phyloP scores from a whole-genome alignment of 2,329 filamentous ascomycete genomes.

The Fusarium poae region DNA sequence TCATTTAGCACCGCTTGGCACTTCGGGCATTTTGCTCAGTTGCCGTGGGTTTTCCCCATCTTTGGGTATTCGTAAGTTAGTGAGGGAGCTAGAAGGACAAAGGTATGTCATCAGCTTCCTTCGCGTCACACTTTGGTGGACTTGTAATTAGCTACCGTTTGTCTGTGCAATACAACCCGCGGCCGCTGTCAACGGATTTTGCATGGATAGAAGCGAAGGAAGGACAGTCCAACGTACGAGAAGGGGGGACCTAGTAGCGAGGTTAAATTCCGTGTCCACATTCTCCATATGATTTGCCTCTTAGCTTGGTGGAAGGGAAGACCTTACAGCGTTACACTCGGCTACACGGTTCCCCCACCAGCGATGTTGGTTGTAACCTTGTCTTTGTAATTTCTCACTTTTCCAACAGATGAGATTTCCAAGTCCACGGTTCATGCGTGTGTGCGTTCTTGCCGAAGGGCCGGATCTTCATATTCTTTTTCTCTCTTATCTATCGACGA shows the following conservation, averaged over 20 bases:
- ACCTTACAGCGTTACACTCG: not conserved
- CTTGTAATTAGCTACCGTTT: not conserved
- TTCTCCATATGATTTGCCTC: not conserved
- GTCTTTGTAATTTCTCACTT: not conserved
- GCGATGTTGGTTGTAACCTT: not conserved
- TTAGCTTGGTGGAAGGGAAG: not conserved
- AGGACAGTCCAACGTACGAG: not conserved
- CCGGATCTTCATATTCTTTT: not conserved
- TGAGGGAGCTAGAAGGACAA: not conserved
- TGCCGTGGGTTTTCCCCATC: not conserved
- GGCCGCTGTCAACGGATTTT: constrained; percentile 10
- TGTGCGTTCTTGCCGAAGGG: not conserved
- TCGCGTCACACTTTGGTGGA: not conserved
- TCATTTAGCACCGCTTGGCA: constrained; percentile 1
- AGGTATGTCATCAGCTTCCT: not conserved
- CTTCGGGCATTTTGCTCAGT: not conserved
- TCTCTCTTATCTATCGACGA: not conserved
- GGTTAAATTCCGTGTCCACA: not conserved
- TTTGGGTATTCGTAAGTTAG: constrained; percentile 1
- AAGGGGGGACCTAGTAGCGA: not conserved
- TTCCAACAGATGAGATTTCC: not conserved
- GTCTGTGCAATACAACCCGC: not conserved
- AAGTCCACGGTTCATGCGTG: not conserved
- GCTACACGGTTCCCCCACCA: not conserved
- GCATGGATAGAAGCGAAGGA: not conserved